These are phyloP conservation scores for Ampelocalamus luodianensis DNA, from an alignment of 176 grass and related monocot genomes.

Conservation along the genomic window DNA sequence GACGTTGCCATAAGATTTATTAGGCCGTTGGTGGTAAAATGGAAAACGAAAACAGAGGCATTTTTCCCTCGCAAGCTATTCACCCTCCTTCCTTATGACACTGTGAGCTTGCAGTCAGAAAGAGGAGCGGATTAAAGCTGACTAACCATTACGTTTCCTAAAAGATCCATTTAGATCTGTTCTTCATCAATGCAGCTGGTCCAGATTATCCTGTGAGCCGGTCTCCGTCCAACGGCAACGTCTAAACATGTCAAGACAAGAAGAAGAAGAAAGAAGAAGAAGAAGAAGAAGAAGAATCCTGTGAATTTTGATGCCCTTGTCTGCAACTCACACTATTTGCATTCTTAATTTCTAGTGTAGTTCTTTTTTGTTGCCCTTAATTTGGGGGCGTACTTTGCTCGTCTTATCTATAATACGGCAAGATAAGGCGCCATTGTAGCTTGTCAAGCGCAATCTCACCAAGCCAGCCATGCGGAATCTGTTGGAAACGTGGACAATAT, in stretches of 20 bases:
- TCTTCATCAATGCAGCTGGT: not conserved
- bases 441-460: not conserved
- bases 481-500: too few species aligned
- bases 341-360: not conserved
- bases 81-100: not conserved
- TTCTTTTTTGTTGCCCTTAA: not conserved
- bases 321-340: not conserved
- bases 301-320: not conserved
- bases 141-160: not conserved
- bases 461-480: not conserved
- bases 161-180: not conserved
- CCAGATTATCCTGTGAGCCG: not conserved
- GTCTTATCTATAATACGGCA: not conserved
- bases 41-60: not conserved
- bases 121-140: slow-evolving; percentile 21
- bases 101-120: not conserved
- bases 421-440: not conserved
- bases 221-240: not conserved
- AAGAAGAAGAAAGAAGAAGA: not conserved
- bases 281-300: not conserved
- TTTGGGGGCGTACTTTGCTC: not conserved
- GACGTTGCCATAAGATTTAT: not conserved
- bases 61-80: not conserved
- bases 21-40: not conserved
- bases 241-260: slow-evolving; percentile 23